These are phyloP conservation scores for Coccomyxa sp. DNA, from an alignment of 139 green algal species.

Conservation along the genomic window DNA sequence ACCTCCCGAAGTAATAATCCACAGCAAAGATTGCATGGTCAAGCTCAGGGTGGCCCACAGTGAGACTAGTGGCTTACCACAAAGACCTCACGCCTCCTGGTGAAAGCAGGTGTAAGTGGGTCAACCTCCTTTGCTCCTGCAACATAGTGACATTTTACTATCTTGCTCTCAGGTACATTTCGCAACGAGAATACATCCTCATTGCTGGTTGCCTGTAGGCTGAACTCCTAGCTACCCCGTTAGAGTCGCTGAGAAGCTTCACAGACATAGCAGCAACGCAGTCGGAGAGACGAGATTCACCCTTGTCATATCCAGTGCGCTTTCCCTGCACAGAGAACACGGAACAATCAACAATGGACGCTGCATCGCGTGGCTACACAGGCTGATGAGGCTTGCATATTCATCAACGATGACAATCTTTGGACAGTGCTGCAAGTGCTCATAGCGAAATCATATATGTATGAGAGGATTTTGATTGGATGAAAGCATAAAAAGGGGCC, in stretches of 20 bases:
- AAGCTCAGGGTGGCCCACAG: background rate
- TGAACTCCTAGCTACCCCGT: too few species aligned
- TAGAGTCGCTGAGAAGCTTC: too few species aligned
- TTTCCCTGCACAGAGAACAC: background rate
- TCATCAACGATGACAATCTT: background rate
- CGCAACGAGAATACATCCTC: too few species aligned
- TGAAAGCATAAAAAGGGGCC: background rate
- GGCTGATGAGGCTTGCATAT: background rate
- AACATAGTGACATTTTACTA: too few species aligned
- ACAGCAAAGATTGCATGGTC: background rate
- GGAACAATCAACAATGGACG: too few species aligned
- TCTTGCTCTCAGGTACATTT: too few species aligned
- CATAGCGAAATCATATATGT: background rate
- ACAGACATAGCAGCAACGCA: background rate
- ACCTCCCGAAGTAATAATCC: background rate
- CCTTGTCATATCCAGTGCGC: background rate
- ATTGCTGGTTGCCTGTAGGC: too few species aligned
- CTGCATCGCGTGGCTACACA: too few species aligned
- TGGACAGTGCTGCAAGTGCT: background rate
- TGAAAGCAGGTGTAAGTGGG: conserved; percentile 13
- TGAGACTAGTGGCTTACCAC: conserved; percentile 11
- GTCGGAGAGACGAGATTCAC: background rate
- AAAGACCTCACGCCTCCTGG: conserved; percentile 50
- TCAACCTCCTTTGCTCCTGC: too few species aligned
- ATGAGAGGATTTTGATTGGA: background rate